Conservation (phyloP, 2,329 filamentous ascomycete genomes). For the Calycina marina region DNA sequence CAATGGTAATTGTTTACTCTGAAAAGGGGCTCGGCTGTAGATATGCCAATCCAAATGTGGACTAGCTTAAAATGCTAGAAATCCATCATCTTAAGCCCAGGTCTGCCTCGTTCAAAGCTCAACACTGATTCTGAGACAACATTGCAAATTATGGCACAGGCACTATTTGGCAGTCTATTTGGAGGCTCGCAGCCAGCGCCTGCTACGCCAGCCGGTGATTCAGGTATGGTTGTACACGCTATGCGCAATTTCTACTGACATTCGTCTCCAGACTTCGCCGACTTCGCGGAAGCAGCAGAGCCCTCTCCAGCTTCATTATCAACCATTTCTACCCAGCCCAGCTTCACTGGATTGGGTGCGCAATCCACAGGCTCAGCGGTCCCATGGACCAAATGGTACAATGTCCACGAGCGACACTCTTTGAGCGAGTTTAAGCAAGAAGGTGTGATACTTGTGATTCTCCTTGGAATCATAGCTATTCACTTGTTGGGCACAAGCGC, state of each 20-base stretch:
- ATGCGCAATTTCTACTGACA: constrained; percentile 6
- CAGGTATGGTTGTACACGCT: constrained; percentile 36
- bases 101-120: no score
- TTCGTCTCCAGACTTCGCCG: constrained; percentile 64
- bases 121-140: no score
- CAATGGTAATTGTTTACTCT: no score
- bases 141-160: constrained; percentile 20
- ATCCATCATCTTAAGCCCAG: no score
- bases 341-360: constrained; percentile 31
- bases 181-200: constrained; percentile 49
- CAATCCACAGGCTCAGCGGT: constrained; percentile 33
- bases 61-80: no score
- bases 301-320: constrained; percentile 39
- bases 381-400: constrained; percentile 92
- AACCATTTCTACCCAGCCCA: constrained; percentile 28
- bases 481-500: constrained; percentile 68
- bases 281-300: constrained; percentile 70
- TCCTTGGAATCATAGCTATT: constrained; percentile 59
- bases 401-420: constrained; percentile 80
- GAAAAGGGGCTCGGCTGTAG: no score
- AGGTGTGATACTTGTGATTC: constrained; percentile 62
- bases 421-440: constrained; percentile 78
- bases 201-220: constrained; percentile 37
- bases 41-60: no score
- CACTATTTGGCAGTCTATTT: constrained; percentile 41